Percentiles rank a stretch among this genome's conserved stretches.
These are phyloP conservation scores for Dryas octopetala DNA, from an alignment of 306 rosid species.

Conservation along the genomic window DNA sequence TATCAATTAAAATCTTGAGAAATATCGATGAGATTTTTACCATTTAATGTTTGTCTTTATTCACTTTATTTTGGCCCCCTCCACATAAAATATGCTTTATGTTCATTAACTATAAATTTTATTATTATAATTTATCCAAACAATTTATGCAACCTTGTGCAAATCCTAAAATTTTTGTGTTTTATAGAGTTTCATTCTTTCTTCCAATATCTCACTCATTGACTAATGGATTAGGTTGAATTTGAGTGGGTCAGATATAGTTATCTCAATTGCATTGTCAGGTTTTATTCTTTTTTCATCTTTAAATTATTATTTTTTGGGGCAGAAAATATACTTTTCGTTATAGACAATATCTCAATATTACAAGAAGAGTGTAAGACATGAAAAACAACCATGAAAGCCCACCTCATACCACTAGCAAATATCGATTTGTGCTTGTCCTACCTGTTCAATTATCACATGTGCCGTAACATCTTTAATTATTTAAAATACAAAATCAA, in stretches of 20 bases:
- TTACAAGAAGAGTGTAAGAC: too few species aligned
- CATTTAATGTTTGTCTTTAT: too few species aligned
- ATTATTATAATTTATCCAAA: not conserved
- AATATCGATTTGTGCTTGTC: too few species aligned
- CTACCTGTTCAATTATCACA: not conserved
- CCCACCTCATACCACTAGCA: too few species aligned
- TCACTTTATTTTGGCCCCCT: too few species aligned
- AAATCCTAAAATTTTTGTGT: too few species aligned
- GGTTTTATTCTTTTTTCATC: not conserved
- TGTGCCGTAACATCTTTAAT: not conserved
- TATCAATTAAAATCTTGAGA: not conserved
- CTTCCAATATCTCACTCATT: not conserved
- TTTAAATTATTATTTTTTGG: not conserved
- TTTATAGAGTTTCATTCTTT: not conserved
- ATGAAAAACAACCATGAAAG: not conserved
- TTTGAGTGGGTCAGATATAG: not conserved
- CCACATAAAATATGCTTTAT: not conserved
- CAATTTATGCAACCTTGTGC: not conserved
- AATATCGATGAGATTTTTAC: not conserved
- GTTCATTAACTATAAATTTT: not conserved
- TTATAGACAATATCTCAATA: not conserved
- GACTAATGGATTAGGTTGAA: not conserved
- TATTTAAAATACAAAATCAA: not conserved
- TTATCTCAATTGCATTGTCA: not conserved
- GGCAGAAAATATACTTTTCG: not conserved